A percentile compares a stretch with the other conserved stretches of the same genome.
Evolutionary conservation across 106 monocot species (phyloP).

Genomic region (Allium sativum): DNA sequence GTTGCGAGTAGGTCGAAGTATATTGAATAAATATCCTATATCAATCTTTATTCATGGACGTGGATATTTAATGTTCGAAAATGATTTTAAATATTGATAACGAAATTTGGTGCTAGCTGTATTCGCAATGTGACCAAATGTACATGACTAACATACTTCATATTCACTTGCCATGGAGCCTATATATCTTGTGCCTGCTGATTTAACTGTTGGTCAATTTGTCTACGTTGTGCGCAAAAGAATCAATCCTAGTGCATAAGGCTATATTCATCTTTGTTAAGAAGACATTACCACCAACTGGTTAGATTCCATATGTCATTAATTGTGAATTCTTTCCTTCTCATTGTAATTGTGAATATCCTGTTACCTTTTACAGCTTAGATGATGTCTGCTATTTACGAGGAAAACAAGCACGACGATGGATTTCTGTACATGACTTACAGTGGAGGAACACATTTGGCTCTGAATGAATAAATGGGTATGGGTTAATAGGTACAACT

Average conservation of each 20-base stretch:
- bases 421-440: slow-evolving; percentile 93
- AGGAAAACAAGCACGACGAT: slow-evolving; percentile 84
- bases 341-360: neutral
- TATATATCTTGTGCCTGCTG: slow-evolving; percentile 95
- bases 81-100: too few relatives aligned
- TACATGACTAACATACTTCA: too few relatives aligned
- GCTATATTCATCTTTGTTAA: slow-evolving; percentile 93
- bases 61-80: too few relatives aligned
- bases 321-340: neutral
- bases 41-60: too few relatives aligned
- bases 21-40: too few relatives aligned
- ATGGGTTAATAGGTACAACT: too few relatives aligned
- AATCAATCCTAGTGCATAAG: slow-evolving; percentile 83
- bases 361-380: slow-evolving; percentile 33
- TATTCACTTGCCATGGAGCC: neutral
- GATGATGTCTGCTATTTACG: slow-evolving; percentile 84
- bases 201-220: slow-evolving; percentile 85
- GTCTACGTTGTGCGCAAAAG: slow-evolving; percentile 94
- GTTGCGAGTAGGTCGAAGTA: too few relatives aligned
- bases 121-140: too few relatives aligned
- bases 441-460: slow-evolving; percentile 86
- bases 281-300: slow-evolving; percentile 79
- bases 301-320: slow-evolving; percentile 18
- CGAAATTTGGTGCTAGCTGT: too few relatives aligned
- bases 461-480: neutral